Percentiles rank a stretch among this genome's conserved stretches.
These are phyloP conservation scores for Podaxis sp. DNA, from an alignment of 768 basidiomycete species.

Conservation along the genomic window DNA sequence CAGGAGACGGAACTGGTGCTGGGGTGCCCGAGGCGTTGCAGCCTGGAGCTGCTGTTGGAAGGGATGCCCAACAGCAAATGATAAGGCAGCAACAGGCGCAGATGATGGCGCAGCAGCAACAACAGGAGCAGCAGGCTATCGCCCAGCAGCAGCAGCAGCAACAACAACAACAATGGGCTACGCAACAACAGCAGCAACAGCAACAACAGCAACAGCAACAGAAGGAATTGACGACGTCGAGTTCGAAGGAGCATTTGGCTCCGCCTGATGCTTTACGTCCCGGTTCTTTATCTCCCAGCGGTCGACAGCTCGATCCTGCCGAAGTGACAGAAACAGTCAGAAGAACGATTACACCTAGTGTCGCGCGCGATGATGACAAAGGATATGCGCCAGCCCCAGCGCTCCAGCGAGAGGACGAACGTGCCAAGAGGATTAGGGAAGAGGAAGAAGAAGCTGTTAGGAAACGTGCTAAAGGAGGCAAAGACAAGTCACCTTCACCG, in stretches of 20 bases:
- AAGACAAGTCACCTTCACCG: slow-evolving; percentile 44
- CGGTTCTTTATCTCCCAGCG: slow-evolving; percentile 18
- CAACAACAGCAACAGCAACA: slow-evolving; percentile 30
- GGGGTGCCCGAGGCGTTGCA: slow-evolving; percentile 35
- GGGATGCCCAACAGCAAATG: slow-evolving; percentile 28
- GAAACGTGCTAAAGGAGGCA: slow-evolving; percentile 50
- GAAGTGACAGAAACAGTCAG: slow-evolving; percentile 74
- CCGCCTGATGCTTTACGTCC: slow-evolving; percentile 12
- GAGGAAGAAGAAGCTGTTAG: slow-evolving; percentile 40
- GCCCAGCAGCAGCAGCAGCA: slow-evolving; percentile 33
- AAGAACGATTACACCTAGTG: slow-evolving; percentile 74
- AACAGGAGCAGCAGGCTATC: slow-evolving; percentile 30
- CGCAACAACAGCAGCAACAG: slow-evolving; percentile 26
- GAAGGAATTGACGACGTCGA: slow-evolving; percentile 40
- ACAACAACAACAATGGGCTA: slow-evolving; percentile 32
- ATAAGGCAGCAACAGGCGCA: slow-evolving; percentile 30
- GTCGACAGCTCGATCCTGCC: slow-evolving; percentile 55
- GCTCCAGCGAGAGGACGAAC: slow-evolving; percentile 28
- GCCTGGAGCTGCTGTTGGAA: slow-evolving; percentile 30
- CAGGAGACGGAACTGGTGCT: not conserved
- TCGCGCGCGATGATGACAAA: slow-evolving; percentile 57
- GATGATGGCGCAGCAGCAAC: slow-evolving; percentile 16
- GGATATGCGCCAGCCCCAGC: slow-evolving; percentile 12
- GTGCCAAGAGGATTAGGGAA: slow-evolving; percentile 48
- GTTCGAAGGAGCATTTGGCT: slow-evolving; percentile 49